Evolutionary conservation across 106 monocot genomes (phyloP), one percentile per base, ranked within the genome.

Genomic region (Ottelia alismoides): DNA sequence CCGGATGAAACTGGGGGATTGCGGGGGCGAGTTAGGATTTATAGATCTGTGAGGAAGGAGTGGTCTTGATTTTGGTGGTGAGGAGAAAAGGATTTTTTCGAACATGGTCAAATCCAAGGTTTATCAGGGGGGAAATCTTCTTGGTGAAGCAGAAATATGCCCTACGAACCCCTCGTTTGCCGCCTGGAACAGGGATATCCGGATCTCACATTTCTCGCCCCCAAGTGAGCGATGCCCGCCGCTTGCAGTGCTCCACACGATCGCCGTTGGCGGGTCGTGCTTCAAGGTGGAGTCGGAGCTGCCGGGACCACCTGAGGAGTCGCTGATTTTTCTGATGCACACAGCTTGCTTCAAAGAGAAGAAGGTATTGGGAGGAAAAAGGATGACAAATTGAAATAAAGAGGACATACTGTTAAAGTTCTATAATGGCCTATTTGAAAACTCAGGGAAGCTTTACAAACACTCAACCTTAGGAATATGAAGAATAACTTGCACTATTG

Each of bases 271-370:
- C 21, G 90, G 77, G 25, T 70, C 78, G 64, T 61, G 67, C 70
- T 77, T 86, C 85, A 77, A 64, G 62, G 77, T 99, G 79, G 98
- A 99, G 64, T 79, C 90, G 0, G 72, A 60, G 69, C 52, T 61
- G 54, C 63, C 70, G 24, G n/a, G n/a, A n/a, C n/a, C n/a, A n/a
- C n/a, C n/a, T n/a, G 50, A 43, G 16, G 60, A 61, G 22, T 72
- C 75, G 28, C 85, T 64, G 19, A 60, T 99, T 57, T 81, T 69
- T 52, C 48, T 66, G 17, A 60, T 82, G 72, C 82, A 90, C 57
- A 63, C 85, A 7, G 56, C 80, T 45, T 90, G 90, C 76, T 70
- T 85, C 86, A 69, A 67, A 67, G 90, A 99, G 67, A 86, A 90
- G 30, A 99, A 99, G 98, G 98, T 99, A 90, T 53, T 60, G n/a